Evolutionary conservation across 805 yeast species (phyloP).

Genomic region (Kazachstania taianensis): DNA sequence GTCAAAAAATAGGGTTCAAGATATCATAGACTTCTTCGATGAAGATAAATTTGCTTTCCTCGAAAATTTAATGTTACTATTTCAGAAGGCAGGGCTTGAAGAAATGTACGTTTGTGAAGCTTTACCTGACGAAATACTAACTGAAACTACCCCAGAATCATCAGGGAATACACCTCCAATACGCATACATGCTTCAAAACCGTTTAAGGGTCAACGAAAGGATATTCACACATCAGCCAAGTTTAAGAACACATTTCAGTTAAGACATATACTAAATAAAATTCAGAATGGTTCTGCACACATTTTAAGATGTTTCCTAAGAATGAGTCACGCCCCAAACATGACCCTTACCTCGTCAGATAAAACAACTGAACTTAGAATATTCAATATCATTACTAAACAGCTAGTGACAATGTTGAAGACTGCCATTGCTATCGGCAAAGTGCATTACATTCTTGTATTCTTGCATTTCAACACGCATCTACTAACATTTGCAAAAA

Average conservation of each 20-base stretch:
- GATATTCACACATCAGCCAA: conserved; percentile 44
- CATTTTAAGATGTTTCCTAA: conserved; percentile 35
- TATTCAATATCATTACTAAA: conserved; percentile 29
- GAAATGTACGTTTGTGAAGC: conserved; percentile 42
- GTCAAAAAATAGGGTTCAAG: conserved; percentile 35
- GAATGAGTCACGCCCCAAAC: conserved; percentile 37
- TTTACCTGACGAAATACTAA: conserved; percentile 40
- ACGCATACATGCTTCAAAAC: conserved; percentile 36
- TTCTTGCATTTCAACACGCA: conserved; percentile 30
- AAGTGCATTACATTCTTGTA: conserved; percentile 29
- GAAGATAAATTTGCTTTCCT: conserved; percentile 33
- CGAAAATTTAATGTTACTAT: conserved; percentile 35
- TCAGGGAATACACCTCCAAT: conserved; percentile 34
- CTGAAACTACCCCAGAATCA: conserved; percentile 29
- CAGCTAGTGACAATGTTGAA: conserved; percentile 25
- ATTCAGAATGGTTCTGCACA: conserved; percentile 38
- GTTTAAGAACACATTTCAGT: conserved; percentile 50
- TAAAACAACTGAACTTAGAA: conserved; percentile 34
- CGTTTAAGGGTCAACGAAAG: conserved; percentile 27
- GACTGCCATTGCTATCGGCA: conserved; percentile 7
- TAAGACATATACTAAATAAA: conserved; percentile 41
- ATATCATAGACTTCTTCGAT: conserved; percentile 20
- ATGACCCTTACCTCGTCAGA: conserved; percentile 20
- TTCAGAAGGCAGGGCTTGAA: conserved; percentile 45
- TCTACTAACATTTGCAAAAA: conserved; percentile 27